Conservation (phyloP, 192 early-diverging fungal species). For the Coemansia sp. region DNA sequence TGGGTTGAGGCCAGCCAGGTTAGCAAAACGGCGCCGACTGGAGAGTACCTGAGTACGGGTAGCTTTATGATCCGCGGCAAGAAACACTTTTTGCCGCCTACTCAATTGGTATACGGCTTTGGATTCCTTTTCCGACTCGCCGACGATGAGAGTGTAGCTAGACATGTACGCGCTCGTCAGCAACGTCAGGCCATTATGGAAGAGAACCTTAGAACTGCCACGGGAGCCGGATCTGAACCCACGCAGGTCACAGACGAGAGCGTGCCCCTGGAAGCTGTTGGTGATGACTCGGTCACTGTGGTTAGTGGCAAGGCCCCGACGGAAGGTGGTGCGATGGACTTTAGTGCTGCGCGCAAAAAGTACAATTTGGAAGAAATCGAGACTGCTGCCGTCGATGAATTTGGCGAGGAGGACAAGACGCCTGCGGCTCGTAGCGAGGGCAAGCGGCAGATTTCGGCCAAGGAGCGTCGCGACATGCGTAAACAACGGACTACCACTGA, state of each 20-base stretch:
- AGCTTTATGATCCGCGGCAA: constrained; percentile 94
- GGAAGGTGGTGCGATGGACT: constrained; percentile 21
- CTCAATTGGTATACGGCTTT: constrained; percentile 95
- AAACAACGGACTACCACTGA: constrained; percentile 54
- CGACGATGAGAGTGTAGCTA: constrained; percentile 77
- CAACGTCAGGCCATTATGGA: constrained; percentile 48
- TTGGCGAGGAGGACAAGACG: constrained; percentile 12
- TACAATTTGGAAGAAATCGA: constrained; percentile 61
- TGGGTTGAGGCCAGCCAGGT: constrained; percentile 92
- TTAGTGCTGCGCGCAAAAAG: constrained; percentile 43
- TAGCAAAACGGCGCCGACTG: constrained; percentile 87
- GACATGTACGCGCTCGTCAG: constrained; percentile 74
- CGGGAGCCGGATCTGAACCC: not conserved
- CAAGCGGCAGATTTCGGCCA: constrained; percentile 70
- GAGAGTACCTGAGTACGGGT: constrained; percentile 88
- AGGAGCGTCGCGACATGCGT: constrained; percentile 81
- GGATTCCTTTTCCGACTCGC: constrained; percentile 86
- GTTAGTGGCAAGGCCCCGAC: constrained; percentile 2
- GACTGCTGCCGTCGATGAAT: constrained; percentile 24
- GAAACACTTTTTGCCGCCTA: constrained; percentile 92
- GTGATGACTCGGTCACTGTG: constrained; percentile 15
- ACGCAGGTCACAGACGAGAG: not conserved
- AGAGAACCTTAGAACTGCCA: constrained; percentile 22
- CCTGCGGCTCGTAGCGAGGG: not conserved
- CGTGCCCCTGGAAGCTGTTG: not conserved